Conservation (phyloP, 345 rosid species). For the Lepidium didymum region DNA sequence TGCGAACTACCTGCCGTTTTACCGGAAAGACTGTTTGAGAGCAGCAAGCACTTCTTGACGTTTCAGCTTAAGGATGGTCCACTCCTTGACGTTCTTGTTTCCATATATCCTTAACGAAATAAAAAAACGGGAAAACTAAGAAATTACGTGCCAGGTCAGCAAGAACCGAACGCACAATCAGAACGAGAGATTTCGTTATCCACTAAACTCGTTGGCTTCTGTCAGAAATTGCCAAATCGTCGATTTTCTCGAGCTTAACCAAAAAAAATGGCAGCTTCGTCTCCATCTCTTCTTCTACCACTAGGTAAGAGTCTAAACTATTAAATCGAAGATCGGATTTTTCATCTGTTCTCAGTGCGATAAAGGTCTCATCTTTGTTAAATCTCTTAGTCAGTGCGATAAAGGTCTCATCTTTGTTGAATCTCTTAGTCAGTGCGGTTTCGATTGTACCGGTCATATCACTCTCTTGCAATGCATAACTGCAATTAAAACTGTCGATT, state of each 20-base stretch:
- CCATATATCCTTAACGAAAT: background rate
- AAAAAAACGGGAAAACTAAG: background rate
- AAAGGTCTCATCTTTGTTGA: slow-evolving; percentile 11
- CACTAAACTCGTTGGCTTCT: slow-evolving; percentile 15
- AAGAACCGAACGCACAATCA: slow-evolving; percentile 6
- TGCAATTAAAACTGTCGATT: background rate
- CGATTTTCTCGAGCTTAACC: background rate
- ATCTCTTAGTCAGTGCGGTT: background rate
- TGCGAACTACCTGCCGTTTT: background rate
- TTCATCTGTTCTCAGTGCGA: background rate
- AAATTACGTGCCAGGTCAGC: slow-evolving; percentile 25
- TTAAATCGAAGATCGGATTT: background rate
- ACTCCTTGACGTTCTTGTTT: background rate
- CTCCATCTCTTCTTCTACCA: slow-evolving; percentile 51
- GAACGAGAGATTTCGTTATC: slow-evolving; percentile 51
- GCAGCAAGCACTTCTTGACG: no score
- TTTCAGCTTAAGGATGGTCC: background rate
- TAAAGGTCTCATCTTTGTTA: slow-evolving; percentile 7
- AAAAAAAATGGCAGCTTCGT: slow-evolving; percentile 40
- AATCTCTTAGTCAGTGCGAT: background rate
- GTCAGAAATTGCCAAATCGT: slow-evolving; percentile 6
- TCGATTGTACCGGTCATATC: background rate
- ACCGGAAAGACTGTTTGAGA: no score
- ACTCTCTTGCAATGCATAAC: background rate
- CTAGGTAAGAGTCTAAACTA: slow-evolving; percentile 29